Conservation (phyloP, 1,284 basidiomycete species). For the Leccinum angustisporum region DNA sequence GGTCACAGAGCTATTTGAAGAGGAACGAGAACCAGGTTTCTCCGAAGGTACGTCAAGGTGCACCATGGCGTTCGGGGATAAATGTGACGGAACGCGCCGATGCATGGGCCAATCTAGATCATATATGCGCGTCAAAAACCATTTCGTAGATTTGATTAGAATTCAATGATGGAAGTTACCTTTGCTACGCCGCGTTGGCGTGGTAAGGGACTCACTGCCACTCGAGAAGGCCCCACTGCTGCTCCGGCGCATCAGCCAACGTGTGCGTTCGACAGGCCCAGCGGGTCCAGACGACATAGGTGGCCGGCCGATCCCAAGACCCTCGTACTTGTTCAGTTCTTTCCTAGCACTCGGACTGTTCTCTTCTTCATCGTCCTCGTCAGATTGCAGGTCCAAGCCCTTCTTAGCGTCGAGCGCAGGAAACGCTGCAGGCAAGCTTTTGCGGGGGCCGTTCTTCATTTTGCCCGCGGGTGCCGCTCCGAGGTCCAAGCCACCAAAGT, state of each 20-base stretch:
- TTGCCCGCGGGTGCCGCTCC: constrained; percentile 29
- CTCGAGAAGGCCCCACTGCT: constrained; percentile 78
- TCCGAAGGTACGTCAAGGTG: constrained; percentile 40
- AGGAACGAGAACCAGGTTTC: constrained; percentile 55
- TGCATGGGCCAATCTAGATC: constrained; percentile 52
- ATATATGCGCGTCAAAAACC: constrained; percentile 12
- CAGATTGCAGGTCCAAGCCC: constrained; percentile 26
- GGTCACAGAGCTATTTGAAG: constrained; percentile 48
- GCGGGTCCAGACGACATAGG: constrained; percentile 34
- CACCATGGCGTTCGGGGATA: constrained; percentile 34
- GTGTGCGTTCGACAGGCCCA: constrained; percentile 41
- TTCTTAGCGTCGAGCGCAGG: constrained; percentile 37
- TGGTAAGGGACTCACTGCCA: constrained; percentile 66
- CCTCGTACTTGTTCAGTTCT: constrained; percentile 52
- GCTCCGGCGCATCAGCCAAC: constrained; percentile 69
- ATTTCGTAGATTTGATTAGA: constrained; percentile 16
- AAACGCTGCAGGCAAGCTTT: constrained; percentile 74
- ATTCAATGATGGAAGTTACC: constrained; percentile 40
- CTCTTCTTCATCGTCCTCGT: constrained; percentile 44
- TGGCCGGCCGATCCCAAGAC: constrained; percentile 66
- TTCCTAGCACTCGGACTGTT: constrained; percentile 49
- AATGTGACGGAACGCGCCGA: constrained; percentile 42
- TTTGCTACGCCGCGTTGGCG: constrained; percentile 54
- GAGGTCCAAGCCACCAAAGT: constrained; percentile 48
- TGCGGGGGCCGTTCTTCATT: constrained; percentile 56